These are phyloP conservation scores for Coniochaeta ligniaria DNA, from an alignment of 2,329 filamentous ascomycete species.

Conservation along the genomic window DNA sequence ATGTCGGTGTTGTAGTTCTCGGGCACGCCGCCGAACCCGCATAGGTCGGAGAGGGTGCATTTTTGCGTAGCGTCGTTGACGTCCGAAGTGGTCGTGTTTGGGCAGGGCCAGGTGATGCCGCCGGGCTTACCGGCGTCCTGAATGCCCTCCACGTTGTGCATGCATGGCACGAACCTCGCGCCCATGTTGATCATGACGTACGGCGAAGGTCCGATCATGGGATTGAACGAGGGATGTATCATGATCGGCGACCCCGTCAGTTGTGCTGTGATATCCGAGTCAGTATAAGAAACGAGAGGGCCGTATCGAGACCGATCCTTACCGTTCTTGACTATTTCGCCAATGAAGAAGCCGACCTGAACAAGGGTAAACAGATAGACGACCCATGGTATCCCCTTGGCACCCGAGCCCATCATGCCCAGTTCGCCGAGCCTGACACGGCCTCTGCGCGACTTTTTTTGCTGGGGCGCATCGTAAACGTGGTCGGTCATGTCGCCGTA, in stretches of 20 bases:
- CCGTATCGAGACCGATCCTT: slow-evolving; percentile 23
- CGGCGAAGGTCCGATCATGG: slow-evolving; percentile 91
- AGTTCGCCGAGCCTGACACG: slow-evolving; percentile 51
- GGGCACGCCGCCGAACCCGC: slow-evolving; percentile 73
- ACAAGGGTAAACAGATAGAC: slow-evolving; percentile 72
- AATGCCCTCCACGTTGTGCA: slow-evolving; percentile 72
- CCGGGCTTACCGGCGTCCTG: slow-evolving; percentile 36
- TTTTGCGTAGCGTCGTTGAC: slow-evolving; percentile 35
- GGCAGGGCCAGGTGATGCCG: slow-evolving; percentile 65
- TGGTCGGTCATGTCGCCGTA: slow-evolving; percentile 42
- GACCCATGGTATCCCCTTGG: slow-evolving; percentile 64
- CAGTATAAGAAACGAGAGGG: neutral
- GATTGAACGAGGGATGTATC: slow-evolving; percentile 83
- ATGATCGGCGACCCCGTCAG: slow-evolving; percentile 72
- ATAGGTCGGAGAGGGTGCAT: slow-evolving; percentile 76
- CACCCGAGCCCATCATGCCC: slow-evolving; percentile 50
- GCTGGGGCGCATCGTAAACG: slow-evolving; percentile 49
- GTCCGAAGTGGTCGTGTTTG: slow-evolving; percentile 62
- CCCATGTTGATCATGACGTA: slow-evolving; percentile 96
- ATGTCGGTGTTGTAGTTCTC: slow-evolving; percentile 48
- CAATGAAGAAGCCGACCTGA: slow-evolving; percentile 83
- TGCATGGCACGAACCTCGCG: slow-evolving; percentile 84
- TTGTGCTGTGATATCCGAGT: slow-evolving; percentile 41
- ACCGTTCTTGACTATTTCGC: slow-evolving; percentile 80
- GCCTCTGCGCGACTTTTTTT: slow-evolving; percentile 26